These are phyloP conservation scores for Conticribra guillardii DNA, from an alignment of 108 stramenopile genomes.

Conservation along the genomic window DNA sequence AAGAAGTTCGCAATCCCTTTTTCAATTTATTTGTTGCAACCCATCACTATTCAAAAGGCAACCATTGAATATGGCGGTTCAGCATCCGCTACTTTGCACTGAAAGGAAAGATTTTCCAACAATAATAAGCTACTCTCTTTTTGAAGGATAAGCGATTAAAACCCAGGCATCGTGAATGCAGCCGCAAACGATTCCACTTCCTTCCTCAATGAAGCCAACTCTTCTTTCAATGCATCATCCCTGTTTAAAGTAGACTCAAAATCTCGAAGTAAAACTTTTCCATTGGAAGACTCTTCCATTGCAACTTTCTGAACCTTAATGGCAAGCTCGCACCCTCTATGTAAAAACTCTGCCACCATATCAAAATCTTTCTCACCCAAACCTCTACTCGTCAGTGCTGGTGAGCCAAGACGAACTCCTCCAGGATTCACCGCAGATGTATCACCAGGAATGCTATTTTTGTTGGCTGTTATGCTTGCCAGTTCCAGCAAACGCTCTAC, in stretches of 20 bases:
- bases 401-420: constrained; percentile 97
- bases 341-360: constrained; percentile 94
- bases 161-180: constrained; percentile 80
- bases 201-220: constrained; percentile 54
- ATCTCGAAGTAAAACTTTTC: constrained; percentile 82
- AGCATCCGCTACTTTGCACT: too few relatives aligned
- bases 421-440: constrained; percentile 97
- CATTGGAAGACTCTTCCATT: constrained; percentile 62
- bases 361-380: constrained; percentile 93
- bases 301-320: constrained; percentile 70
- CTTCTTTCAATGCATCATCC: constrained; percentile 47
- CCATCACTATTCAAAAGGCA: too few relatives aligned
- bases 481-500: constrained; percentile 95
- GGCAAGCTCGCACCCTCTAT: constrained; percentile 89
- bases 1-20: too few relatives aligned
- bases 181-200: constrained; percentile 84
- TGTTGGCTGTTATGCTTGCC: constrained; percentile 97
- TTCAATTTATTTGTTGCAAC: too few relatives aligned
- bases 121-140: too few relatives aligned
- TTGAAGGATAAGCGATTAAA: too few relatives aligned
- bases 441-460: constrained; percentile 98
- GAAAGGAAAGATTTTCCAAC: too few relatives aligned
- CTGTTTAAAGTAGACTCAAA: constrained; percentile 60
- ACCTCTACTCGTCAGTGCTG: constrained; percentile 92
- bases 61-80: too few relatives aligned